Base-by-base conservation (phyloP, 1,284 basidiomycete species). In the Cryptococcus amylolentus region DNA sequence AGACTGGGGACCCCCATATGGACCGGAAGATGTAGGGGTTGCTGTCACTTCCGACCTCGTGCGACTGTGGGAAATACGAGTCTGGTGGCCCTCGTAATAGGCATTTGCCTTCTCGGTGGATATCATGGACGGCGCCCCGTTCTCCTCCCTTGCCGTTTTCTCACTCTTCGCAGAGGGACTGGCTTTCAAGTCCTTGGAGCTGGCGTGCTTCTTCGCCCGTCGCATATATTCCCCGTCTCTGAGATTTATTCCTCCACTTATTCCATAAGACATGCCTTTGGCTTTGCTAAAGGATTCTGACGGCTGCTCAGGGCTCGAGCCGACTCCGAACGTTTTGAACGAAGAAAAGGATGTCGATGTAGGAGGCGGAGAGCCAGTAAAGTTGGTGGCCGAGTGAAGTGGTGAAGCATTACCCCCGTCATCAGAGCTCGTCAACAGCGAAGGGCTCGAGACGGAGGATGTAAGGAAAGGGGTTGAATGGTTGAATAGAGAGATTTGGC, bases 221-320 rank as follows among this genome's bases (percentile, higher is more conserved):
- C 70, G 55, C 4, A 75, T 62, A 46, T 73, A 72, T 40, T 70
- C 68, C 46, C 60, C 65, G 44, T 75, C 73, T 31, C 71, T 57
- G 57, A 71, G 61, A n/a, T 58, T 54, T 27, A 62, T 58, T 27
- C 64, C 62, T 12, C 70, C 66, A 16, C 71, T 67, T 55, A 75
- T 73, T 7, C 72, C 73, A 52, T 73, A 71, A 14, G 70, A 73
- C 50, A 66, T 68, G 9, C 60, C 63, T 16, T 59, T 53, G 52
- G 56, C 54, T 6, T 56, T 58, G 38, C 58, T 20, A 18, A 42
- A 39, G 23, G 28, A 42, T 9, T 47, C 31, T 12, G 14, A 26
- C 4, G 52, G 44, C 16, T 57, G 43, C 20, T 59, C 54, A 28
- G 54, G 51, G 18, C 50, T 54, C 14, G 56, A 43, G 35, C 49